These are phyloP conservation scores for Fraxinus floribunda DNA, from an alignment of 305 asterid genomes.

Conservation along the genomic window DNA sequence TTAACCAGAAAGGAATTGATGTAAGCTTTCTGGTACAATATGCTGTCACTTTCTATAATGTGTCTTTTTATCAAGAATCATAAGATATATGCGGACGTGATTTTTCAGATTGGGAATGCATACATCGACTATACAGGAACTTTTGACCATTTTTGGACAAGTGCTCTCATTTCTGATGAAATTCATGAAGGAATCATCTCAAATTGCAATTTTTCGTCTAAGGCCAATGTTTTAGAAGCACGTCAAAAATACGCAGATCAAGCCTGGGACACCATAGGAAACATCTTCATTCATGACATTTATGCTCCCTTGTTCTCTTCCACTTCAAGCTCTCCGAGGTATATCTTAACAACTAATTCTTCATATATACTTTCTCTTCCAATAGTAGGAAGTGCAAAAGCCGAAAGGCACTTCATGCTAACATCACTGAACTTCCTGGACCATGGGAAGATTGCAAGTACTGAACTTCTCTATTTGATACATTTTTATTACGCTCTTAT, in stretches of 20 bases:
- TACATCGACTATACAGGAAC: constrained; percentile 24
- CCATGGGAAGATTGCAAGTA: constrained; percentile 34
- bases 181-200: constrained; percentile 26
- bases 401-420: constrained; percentile 32
- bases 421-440: constrained; percentile 24
- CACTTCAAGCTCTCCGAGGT: constrained; percentile 16
- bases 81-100: neutral
- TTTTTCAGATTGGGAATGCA: constrained; percentile 49
- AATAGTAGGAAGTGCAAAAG: constrained; percentile 22
- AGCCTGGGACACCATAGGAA: constrained; percentile 10
- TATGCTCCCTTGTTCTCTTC: constrained; percentile 37
- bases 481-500: neutral
- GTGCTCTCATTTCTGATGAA: constrained; percentile 48
- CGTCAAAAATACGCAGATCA: constrained; percentile 18
- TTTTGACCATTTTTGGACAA: constrained; percentile 41
- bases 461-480: neutral
- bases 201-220: constrained; percentile 35
- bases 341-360: neutral
- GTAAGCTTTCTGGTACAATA: constrained; percentile 25
- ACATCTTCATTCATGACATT: constrained; percentile 24
- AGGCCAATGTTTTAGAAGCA: neutral
- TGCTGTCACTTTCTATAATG: neutral
- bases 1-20: constrained; percentile 48
- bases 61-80: no score
- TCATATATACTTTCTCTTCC: neutral